Evolutionary conservation across 495 filamentous ascomycete species (phyloP).

Genomic region (Penicillium verhagenii): DNA sequence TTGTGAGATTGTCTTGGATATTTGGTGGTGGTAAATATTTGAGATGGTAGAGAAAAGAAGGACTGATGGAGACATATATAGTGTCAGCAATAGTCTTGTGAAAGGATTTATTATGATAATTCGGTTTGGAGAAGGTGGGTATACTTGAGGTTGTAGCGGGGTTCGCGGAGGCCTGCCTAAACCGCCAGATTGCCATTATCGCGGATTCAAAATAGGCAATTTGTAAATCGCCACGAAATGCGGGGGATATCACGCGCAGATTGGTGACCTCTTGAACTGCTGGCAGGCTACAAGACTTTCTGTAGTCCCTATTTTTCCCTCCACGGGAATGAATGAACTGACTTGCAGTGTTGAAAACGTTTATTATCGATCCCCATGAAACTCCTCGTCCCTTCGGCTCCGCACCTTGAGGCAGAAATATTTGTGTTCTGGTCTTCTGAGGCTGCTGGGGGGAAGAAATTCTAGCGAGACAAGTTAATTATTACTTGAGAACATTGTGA

Average conservation of each 20-base stretch:
- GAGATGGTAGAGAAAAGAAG: background rate
- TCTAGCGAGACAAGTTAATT: too few relatives aligned
- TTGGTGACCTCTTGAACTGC: background rate
- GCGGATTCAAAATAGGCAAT: background rate
- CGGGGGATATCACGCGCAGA: background rate
- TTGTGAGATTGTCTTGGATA: background rate
- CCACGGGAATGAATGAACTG: too few relatives aligned
- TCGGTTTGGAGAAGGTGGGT: background rate
- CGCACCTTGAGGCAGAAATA: too few relatives aligned
- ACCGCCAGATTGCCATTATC: background rate
- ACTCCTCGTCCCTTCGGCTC: too few relatives aligned
- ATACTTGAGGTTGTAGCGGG: background rate
- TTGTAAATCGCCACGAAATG: background rate
- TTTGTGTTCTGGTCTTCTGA: too few relatives aligned
- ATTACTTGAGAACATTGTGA: too few relatives aligned
- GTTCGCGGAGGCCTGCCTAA: conserved; percentile 8
- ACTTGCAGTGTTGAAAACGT: too few relatives aligned
- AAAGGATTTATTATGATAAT: background rate
- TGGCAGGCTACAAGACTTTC: too few relatives aligned
- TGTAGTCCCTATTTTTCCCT: too few relatives aligned
- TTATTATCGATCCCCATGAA: too few relatives aligned
- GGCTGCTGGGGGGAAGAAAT: too few relatives aligned
- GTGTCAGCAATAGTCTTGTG: background rate
- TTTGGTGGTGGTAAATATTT: background rate
- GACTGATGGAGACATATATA: too few relatives aligned